Conservation (phyloP, 257 asterid genomes). For the Solanum clarkiae region DNA sequence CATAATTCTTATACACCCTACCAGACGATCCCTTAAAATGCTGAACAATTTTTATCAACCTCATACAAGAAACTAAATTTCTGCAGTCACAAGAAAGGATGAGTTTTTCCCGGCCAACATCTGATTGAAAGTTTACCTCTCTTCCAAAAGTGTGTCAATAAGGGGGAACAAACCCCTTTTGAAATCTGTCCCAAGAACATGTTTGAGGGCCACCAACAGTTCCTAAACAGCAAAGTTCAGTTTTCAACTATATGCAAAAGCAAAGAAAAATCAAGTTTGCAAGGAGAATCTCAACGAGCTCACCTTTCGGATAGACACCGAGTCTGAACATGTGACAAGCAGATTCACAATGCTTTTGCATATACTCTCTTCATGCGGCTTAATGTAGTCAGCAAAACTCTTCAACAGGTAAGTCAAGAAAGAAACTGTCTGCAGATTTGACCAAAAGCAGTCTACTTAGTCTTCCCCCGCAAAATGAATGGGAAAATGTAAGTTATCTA, state of each 20-base stretch:
- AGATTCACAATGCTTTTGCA: conserved; percentile 96
- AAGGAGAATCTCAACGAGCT: conserved; percentile 7
- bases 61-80: neutral
- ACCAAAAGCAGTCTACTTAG: neutral
- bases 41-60: neutral
- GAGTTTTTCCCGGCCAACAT: neutral
- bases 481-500: neutral
- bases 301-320: conserved; percentile 93
- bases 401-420: conserved; percentile 94
- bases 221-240: conserved; percentile 39
- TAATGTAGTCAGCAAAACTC: conserved; percentile 83
- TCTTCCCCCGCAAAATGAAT: neutral
- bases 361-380: conserved; percentile 96
- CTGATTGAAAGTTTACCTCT: conserved; percentile 46
- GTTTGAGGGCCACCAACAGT: conserved; percentile 94
- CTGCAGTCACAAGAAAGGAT: neutral
- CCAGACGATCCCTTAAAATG: neutral
- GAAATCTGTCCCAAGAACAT: conserved; percentile 96
- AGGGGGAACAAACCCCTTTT: conserved; percentile 96
- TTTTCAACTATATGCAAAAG: conserved; percentile 9
- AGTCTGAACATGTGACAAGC: conserved; percentile 98
- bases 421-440: conserved; percentile 80
- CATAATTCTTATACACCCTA: no score
- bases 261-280: conserved; percentile 1
- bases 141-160: conserved; percentile 92